phyloP scores from a whole-genome alignment of 1,284 basidiomycete species.

The Rhizoctonia solani region DNA sequence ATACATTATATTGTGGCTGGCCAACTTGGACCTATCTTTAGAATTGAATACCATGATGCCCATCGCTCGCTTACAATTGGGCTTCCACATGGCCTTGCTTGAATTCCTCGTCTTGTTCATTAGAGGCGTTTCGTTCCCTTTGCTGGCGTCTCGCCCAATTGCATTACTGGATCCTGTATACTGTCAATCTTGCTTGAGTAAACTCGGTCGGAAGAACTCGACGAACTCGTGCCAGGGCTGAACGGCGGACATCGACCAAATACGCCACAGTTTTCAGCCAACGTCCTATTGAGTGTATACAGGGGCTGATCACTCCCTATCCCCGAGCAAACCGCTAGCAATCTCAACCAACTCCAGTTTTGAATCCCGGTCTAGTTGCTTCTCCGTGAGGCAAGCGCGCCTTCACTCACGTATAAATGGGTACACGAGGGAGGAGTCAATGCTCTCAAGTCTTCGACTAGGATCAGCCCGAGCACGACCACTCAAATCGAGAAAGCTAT shows the following conservation, averaged over 20 bases:
- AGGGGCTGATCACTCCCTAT: neutral
- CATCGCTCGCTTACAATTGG: neutral
- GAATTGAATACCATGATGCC: no score
- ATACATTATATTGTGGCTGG: neutral
- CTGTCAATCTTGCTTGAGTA: neutral
- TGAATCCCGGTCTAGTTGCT: slow-evolving; percentile 12
- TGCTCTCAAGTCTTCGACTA: slow-evolving; percentile 31
- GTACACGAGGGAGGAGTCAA: neutral
- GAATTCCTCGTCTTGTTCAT: neutral
- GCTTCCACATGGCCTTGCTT: neutral
- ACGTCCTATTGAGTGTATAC: neutral
- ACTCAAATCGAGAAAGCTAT: neutral
- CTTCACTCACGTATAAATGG: slow-evolving; percentile 27
- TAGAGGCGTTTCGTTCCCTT: neutral
- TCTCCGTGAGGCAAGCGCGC: neutral
- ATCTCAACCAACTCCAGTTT: neutral
- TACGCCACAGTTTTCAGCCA: neutral
- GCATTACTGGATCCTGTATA: neutral
- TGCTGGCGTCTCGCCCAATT: neutral
- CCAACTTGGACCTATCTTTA: neutral
- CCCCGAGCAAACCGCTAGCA: neutral
- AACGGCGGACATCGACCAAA: neutral
- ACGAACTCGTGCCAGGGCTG: neutral
- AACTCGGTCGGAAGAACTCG: neutral
- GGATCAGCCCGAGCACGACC: no score